Evolutionary conservation across 257 asterid genomes (phyloP).

Genomic region (Galeopsis tetrahit): DNA sequence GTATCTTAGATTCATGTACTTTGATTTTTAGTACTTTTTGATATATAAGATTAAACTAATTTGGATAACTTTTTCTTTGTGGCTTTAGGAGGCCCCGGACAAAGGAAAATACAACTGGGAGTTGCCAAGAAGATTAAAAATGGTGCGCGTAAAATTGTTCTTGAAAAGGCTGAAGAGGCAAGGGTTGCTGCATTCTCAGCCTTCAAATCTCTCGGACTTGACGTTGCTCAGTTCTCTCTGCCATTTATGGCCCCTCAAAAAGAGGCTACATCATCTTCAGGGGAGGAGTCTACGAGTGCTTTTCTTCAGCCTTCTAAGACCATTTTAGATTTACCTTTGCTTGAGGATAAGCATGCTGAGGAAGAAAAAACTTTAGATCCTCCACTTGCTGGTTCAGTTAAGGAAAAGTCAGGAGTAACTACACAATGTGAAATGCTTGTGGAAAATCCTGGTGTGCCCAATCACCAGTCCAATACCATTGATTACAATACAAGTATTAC

Average conservation of each 20-base stretch:
- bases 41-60: conserved; percentile 25
- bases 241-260: conserved; percentile 53
- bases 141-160: conserved; percentile 92
- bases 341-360: conserved; percentile 42
- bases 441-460: conserved; percentile 42
- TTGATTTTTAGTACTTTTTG: conserved; percentile 4
- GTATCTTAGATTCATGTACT: not conserved
- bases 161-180: conserved; percentile 99
- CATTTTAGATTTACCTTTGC: conserved; percentile 33
- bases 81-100: conserved; percentile 57
- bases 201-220: conserved; percentile 88
- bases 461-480: conserved; percentile 45
- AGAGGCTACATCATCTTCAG: conserved; percentile 60
- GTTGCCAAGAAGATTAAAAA: conserved; percentile 91
- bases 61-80: conserved; percentile 29
- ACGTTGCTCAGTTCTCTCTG: conserved; percentile 62
- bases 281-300: conserved; percentile 71
- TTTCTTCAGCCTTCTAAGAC: conserved; percentile 44
- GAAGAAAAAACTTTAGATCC: conserved; percentile 41
- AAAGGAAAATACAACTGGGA: conserved; percentile 76
- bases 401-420: conserved; percentile 37
- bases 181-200: conserved; percentile 94
- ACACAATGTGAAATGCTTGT: conserved; percentile 32
- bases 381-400: conserved; percentile 36
- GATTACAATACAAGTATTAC: conserved; percentile 35